Percentiles rank a stretch among this genome's conserved stretches.
Conservation (phyloP, 2,329 filamentous ascomycete genomes). For the Byssochlamys sp. region DNA sequence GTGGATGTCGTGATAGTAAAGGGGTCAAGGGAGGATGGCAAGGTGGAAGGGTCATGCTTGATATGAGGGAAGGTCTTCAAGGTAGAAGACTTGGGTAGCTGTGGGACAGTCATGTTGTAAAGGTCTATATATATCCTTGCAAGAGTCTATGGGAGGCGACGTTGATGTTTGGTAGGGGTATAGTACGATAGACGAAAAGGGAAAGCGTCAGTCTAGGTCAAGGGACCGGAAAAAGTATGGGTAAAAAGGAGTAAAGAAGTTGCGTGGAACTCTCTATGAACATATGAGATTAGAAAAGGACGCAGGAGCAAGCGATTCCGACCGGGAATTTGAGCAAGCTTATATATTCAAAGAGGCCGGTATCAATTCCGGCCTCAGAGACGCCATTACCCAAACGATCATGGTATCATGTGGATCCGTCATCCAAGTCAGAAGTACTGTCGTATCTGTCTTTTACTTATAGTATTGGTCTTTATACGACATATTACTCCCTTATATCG, state of each 20-base stretch:
- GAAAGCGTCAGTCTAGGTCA: conserved; percentile 1
- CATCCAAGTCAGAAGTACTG: conserved; percentile 7
- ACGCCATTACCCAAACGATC: conserved; percentile 30
- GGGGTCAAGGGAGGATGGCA: conserved; percentile 35
- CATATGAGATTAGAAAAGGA: conserved; percentile 10
- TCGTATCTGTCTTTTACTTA: not conserved
- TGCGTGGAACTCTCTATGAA: not conserved
- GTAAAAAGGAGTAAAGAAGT: conserved; percentile 8
- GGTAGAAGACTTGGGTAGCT: conserved; percentile 26
- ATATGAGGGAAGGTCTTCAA: conserved; percentile 36
- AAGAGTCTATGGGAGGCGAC: not conserved
- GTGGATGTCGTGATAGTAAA: conserved; percentile 40
- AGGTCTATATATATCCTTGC: not conserved
- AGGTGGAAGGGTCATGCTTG: conserved; percentile 32
- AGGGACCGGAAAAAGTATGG: not conserved
- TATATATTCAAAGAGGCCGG: conserved; percentile 38
- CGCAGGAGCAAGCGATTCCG: conserved; percentile 11
- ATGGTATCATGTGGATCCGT: conserved; percentile 17
- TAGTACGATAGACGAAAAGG: conserved; percentile 1
- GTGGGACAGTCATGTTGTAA: conserved; percentile 26
- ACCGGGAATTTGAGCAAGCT: conserved; percentile 26
- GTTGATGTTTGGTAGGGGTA: not conserved
- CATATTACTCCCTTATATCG: not conserved
- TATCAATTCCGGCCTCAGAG: conserved; percentile 38
- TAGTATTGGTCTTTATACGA: not conserved